phyloP scores from a whole-genome alignment of 2,329 filamentous ascomycete genomes.

The Epichloe glyceriae region DNA sequence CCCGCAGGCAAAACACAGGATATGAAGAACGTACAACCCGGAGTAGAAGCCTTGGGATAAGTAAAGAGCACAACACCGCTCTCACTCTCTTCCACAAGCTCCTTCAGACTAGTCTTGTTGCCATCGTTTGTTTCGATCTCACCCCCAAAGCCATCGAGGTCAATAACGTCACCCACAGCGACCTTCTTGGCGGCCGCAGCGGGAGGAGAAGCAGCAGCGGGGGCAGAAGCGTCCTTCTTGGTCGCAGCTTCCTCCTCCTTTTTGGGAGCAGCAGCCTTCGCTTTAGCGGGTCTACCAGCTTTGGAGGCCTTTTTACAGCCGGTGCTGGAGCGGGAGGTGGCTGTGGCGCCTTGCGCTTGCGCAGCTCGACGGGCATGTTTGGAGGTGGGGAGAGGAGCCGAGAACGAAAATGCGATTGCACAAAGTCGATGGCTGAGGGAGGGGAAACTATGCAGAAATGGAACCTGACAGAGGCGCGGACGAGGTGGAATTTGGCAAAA shows the following conservation, averaged over 20 bases:
- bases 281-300: constrained; percentile 27
- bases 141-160: constrained; percentile 48
- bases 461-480: neutral
- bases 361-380: constrained; percentile 45
- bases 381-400: no score
- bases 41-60: constrained; percentile 88
- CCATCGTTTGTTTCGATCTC: constrained; percentile 81
- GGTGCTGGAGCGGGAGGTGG: constrained; percentile 32
- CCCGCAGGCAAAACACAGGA: neutral
- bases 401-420: neutral
- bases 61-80: constrained; percentile 85
- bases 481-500: neutral
- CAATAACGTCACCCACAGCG: constrained; percentile 41
- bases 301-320: constrained; percentile 28
- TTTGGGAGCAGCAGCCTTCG: constrained; percentile 6
- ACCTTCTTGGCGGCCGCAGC: constrained; percentile 27
- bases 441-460: neutral
- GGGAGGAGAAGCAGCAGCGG: neutral
- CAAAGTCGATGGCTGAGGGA: neutral
- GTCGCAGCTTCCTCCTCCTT: constrained; percentile 13
- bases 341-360: constrained; percentile 48
- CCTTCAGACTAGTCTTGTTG: constrained; percentile 62
- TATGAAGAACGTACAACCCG: constrained; percentile 61
- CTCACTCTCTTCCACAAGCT: constrained; percentile 71
- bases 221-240: constrained; percentile 13